Conservation (phyloP, 2,329 filamentous ascomycete species). For the Fusarium annulatum region DNA sequence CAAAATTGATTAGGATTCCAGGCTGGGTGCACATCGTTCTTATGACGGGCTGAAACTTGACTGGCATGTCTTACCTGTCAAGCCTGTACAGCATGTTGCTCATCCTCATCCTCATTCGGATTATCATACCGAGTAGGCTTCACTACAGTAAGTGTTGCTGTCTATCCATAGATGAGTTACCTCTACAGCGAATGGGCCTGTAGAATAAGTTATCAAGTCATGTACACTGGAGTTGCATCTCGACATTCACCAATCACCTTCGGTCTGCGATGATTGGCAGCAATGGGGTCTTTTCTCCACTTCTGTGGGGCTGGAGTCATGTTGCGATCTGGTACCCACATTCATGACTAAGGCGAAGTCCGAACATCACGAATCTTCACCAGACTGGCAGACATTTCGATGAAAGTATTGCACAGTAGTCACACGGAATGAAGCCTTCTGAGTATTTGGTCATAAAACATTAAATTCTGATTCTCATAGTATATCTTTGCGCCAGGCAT, state of each 20-base stretch:
- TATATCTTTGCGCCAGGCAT: neutral
- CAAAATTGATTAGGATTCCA: no score
- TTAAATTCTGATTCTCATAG: conserved; percentile 22
- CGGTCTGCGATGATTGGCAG: neutral
- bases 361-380: neutral
- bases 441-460: conserved; percentile 4
- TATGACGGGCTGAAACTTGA: neutral
- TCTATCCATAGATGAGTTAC: neutral
- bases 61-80: neutral
- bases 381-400: neutral
- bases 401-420: neutral
- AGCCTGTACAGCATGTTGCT: rapidly evolving
- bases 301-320: neutral
- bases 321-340: neutral
- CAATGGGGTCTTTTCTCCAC: neutral
- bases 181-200: neutral
- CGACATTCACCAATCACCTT: neutral
- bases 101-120: neutral
- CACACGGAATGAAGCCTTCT: rapidly evolving
- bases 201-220: neutral
- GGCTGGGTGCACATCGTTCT: neutral
- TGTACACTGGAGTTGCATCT: neutral
- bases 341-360: neutral
- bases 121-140: neutral
- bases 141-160: rapidly evolving